Evolutionary conservation across 495 filamentous ascomycete species (phyloP).

Genomic region (Wilcoxina mikolae): DNA sequence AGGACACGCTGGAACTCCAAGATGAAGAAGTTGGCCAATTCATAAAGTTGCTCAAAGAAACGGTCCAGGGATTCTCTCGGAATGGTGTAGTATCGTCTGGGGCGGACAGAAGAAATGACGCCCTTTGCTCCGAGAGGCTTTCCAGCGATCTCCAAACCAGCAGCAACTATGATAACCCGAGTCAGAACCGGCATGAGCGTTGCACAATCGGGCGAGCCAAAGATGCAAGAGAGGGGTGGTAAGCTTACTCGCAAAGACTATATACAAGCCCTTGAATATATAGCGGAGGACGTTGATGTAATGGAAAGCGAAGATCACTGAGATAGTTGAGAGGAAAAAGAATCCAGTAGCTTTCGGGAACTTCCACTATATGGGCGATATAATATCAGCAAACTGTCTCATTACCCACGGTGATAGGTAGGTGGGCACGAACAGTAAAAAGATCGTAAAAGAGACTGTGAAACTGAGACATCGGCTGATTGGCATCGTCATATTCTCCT

Average conservation of each 20-base stretch:
- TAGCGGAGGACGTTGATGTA: constrained; percentile 83
- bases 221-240: constrained; percentile 1
- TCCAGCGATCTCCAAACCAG: constrained; percentile 57
- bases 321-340: constrained; percentile 56
- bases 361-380: constrained; percentile 40
- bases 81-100: constrained; percentile 82
- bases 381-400: constrained; percentile 19
- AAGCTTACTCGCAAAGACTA: constrained; percentile 47
- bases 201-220: neutral
- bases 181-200: constrained; percentile 5
- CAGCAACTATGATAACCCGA: constrained; percentile 44
- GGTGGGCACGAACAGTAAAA: constrained; percentile 45
- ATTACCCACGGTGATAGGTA: constrained; percentile 10
- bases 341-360: constrained; percentile 69
- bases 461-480: constrained; percentile 85
- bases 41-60: constrained; percentile 69
- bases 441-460: constrained; percentile 91
- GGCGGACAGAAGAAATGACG: constrained; percentile 72
- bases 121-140: constrained; percentile 61
- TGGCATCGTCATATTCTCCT: constrained; percentile 50
- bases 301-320: constrained; percentile 74
- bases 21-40: constrained; percentile 91
- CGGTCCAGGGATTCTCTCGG: constrained; percentile 69
- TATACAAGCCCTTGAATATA: constrained; percentile 70
- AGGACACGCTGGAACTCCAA: constrained; percentile 91